phyloP scores from a whole-genome alignment of 108 stramenopile species.

The Cyclotella atomus region DNA sequence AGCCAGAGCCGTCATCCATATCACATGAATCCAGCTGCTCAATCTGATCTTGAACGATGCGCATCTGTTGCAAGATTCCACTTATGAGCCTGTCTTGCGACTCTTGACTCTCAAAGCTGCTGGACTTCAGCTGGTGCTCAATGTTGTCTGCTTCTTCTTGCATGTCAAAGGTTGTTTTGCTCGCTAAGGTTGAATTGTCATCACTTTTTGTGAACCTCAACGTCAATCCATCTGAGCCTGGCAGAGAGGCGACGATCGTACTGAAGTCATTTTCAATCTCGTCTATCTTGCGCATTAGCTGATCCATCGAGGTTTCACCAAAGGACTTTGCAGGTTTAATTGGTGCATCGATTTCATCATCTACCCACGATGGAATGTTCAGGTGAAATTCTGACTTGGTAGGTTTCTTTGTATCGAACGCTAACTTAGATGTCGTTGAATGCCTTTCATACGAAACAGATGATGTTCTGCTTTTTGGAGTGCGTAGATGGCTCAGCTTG shows the following conservation, averaged over 20 bases:
- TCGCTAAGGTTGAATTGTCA: conserved; percentile 23
- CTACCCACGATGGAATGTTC: conserved; percentile 44
- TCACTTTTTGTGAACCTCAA: conserved; percentile 19
- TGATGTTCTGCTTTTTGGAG: neutral
- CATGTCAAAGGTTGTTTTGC: conserved; percentile 4
- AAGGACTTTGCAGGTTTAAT: conserved; percentile 23
- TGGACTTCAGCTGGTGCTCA: neutral
- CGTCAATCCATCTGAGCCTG: conserved; percentile 28
- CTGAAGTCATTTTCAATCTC: conserved; percentile 54
- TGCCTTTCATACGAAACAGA: conserved; percentile 3
- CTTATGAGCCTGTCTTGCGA: conserved; percentile 32
- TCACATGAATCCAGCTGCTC: conserved; percentile 38
- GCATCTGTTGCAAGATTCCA: conserved; percentile 30
- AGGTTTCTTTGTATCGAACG: neutral
- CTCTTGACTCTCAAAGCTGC: conserved; percentile 42
- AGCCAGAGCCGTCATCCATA: conserved; percentile 24
- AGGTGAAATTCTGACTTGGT: neutral
- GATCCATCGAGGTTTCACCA: conserved; percentile 44
- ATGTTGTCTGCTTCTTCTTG: neutral
- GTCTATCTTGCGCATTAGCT: conserved; percentile 42
- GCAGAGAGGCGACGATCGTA: conserved; percentile 40
- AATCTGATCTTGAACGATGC: conserved; percentile 39
- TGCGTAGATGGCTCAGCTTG: neutral
- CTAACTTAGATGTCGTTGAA: neutral
- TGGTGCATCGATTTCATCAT: conserved; percentile 39